These are phyloP conservation scores for Sanghuangporus baumii DNA, from an alignment of 1,284 basidiomycete genomes.

Conservation along the genomic window DNA sequence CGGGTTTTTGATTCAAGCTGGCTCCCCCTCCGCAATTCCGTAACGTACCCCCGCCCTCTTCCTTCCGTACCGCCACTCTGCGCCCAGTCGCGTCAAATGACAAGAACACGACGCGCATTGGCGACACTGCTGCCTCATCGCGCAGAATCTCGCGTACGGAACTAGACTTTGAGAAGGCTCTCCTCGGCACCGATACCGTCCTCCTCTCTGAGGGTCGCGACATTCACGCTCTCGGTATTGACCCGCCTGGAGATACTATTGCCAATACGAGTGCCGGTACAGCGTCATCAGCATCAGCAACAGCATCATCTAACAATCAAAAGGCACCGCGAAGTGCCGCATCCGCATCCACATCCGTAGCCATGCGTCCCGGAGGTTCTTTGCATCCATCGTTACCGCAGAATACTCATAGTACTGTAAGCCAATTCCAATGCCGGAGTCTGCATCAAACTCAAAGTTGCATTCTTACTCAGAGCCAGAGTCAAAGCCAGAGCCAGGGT, in stretches of 20 bases:
- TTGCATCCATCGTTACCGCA: slow-evolving; percentile 38
- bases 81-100: slow-evolving; percentile 51
- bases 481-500: not conserved
- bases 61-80: slow-evolving; percentile 44
- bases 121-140: slow-evolving; percentile 26
- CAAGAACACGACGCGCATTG: slow-evolving; percentile 26
- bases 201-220: slow-evolving; percentile 63
- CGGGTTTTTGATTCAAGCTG: slow-evolving; percentile 4
- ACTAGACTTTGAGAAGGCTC: slow-evolving; percentile 72
- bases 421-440: not conserved
- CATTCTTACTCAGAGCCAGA: not conserved
- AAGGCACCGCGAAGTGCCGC: not conserved
- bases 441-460: not conserved
- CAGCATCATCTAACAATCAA: not conserved
- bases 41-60: slow-evolving; percentile 30
- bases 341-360: too few relatives aligned
- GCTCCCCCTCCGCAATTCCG: slow-evolving; percentile 4
- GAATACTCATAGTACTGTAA: not conserved
- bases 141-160: slow-evolving; percentile 62
- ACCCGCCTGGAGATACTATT: slow-evolving; percentile 25
- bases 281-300: slow-evolving; percentile 27
- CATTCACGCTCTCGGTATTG: slow-evolving; percentile 55
- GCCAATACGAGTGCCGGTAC: slow-evolving; percentile 19
- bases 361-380: slow-evolving; percentile 18
- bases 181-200: slow-evolving; percentile 60